Base-by-base conservation (phyloP, 2,329 filamentous ascomycete genomes). In the Scedosporium dehoogii region DNA sequence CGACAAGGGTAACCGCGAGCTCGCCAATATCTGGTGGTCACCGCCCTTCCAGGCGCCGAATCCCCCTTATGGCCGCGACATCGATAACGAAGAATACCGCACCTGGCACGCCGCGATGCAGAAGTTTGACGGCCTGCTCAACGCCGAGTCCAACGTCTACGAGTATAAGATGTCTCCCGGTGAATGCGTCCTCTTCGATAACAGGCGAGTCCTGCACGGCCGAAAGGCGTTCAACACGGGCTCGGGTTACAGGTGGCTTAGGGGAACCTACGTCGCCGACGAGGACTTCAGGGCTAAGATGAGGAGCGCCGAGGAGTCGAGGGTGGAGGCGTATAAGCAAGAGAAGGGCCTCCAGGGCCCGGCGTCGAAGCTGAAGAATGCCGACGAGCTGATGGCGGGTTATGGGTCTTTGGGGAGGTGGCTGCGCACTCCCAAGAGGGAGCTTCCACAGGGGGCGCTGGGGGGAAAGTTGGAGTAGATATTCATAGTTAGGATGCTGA, bases 101-200 rank as follows among this genome's bases (percentile, higher is more conserved):
- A 56, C 65, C 0, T 86, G 85, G 73, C 75, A 84, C 58, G 64
- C 70, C 1, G 80, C 81, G 0, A 79, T 83, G 1, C 70, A 74
- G 41, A 69, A 72, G 2, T 91, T 96, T 68, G 80, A 85, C 58
- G 63, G 71, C 0, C 66, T 82, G 0, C 74, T 94, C 25, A 86
- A 90, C 66, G 70, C 78, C 0, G 74, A 80, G 0, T 70, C 76
- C 3, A 83, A 83, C 64, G 74, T 91, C 61, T 88, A 87, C 69
- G 81, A 93, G 76, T 79, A 88, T 63, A 88, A 88, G 73, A 78
- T 97, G 73, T 78, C 85, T 61, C 85, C 89, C 3, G 94, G 93
- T 3, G 90, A 96, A 70, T 96, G 91, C 71, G 92, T 92, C 12
- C 81, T 99, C n/a, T 97, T 99, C 71, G 88, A 96, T 72, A 97